Conservation (phyloP, 257 asterid species). For the Lavandula angustifolia region DNA sequence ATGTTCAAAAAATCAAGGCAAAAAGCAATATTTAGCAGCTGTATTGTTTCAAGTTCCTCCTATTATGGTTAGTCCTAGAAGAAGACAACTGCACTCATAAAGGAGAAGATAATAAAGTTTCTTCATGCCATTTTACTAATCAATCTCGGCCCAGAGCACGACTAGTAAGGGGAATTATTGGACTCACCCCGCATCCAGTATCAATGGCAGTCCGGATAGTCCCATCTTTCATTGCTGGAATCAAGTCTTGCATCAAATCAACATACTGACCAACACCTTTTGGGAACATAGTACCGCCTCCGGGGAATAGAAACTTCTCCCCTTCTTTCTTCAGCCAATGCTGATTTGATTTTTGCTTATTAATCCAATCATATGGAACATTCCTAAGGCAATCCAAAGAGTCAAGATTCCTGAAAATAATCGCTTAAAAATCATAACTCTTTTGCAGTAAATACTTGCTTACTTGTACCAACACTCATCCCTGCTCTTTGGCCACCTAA, state of each 20-base stretch:
- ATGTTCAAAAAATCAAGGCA: conserved; percentile 1
- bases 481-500: conserved; percentile 90
- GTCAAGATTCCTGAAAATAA: conserved; percentile 12
- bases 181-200: conserved; percentile 68
- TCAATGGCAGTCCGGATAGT: conserved; percentile 57
- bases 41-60: too few species aligned
- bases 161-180: not conserved
- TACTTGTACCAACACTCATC: conserved; percentile 93
- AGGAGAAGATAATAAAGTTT: not conserved
- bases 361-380: conserved; percentile 64
- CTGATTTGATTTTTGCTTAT: conserved; percentile 51
- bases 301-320: conserved; percentile 54
- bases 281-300: conserved; percentile 66
- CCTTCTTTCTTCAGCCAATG: conserved; percentile 64
- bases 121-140: not conserved
- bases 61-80: not conserved
- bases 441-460: not conserved
- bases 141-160: not conserved
- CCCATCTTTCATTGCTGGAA: conserved; percentile 58
- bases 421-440: not conserved
- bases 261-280: conserved; percentile 49
- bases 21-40: not conserved
- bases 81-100: not conserved
- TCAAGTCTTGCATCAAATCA: conserved; percentile 49
- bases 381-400: conserved; percentile 38